Evolutionary conservation across 106 monocot species (phyloP).

Genomic region (Iris macrosiphon): DNA sequence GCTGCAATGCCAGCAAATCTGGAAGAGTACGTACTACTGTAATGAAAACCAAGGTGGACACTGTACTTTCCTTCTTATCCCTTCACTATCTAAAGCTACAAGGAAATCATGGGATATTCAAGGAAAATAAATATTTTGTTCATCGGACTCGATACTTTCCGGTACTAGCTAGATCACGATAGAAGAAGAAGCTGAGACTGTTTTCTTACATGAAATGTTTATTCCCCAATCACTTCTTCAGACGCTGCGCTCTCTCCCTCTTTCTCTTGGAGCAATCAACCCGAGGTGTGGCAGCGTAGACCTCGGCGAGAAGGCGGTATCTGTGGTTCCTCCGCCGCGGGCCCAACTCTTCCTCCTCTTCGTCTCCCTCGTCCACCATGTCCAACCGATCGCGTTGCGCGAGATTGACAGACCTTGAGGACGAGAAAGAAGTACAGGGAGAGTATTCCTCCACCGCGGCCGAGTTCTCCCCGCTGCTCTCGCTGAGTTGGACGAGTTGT

Average conservation of each 20-base stretch:
- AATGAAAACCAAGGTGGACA: too few species aligned
- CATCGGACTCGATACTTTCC: too few species aligned
- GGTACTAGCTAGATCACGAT: too few species aligned
- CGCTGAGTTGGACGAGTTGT: slow-evolving; percentile 18
- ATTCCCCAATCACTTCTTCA: too few species aligned
- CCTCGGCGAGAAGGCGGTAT: not conserved
- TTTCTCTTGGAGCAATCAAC: not conserved
- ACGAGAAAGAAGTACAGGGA: not conserved
- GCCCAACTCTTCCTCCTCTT: not conserved
- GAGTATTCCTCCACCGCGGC: not conserved
- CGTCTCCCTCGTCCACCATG: not conserved
- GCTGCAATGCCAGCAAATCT: too few species aligned
- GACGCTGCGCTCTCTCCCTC: not conserved
- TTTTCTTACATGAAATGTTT: too few species aligned
- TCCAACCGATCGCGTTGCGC: not conserved
- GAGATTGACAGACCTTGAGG: not conserved
- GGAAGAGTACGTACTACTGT: too few species aligned
- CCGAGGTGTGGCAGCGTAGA: not conserved
- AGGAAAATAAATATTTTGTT: too few species aligned
- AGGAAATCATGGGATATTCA: too few species aligned
- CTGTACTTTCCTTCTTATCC: too few species aligned
- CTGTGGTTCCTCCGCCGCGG: not conserved
- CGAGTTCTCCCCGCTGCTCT: slow-evolving; percentile 10
- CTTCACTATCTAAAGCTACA: too few species aligned
- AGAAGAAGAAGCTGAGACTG: too few species aligned